Evolutionary conservation across 805 yeast genomes (phyloP).

Genomic region (Candida odintsovae): DNA sequence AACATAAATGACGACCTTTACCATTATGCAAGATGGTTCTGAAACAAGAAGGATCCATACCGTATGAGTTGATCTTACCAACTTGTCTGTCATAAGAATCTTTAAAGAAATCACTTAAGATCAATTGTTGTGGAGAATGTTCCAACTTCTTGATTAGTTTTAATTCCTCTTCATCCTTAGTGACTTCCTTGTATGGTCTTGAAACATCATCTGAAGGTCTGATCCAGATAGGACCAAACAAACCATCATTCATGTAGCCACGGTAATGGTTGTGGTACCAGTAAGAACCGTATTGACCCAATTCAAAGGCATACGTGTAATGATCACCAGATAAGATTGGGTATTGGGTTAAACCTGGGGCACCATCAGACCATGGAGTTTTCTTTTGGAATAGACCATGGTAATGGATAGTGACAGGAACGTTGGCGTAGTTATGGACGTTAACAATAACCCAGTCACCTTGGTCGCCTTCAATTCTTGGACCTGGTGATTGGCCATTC

Average conservation of each 20-base stretch:
- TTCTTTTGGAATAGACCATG: slow-evolving; percentile 41
- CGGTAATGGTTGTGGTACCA: slow-evolving; percentile 47
- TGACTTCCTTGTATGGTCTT: slow-evolving; percentile 30
- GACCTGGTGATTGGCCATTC: slow-evolving; percentile 45
- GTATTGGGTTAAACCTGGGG: slow-evolving; percentile 39
- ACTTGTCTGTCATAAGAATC: slow-evolving; percentile 29
- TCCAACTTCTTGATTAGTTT: slow-evolving; percentile 26
- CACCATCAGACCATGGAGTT: slow-evolving; percentile 44
- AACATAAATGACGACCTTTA: slow-evolving; percentile 16
- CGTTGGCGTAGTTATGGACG: slow-evolving; percentile 31
- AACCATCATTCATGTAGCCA: slow-evolving; percentile 38
- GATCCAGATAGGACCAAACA: slow-evolving; percentile 39
- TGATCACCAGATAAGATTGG: slow-evolving; percentile 34
- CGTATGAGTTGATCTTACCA: slow-evolving; percentile 28
- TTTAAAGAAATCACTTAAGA: slow-evolving; percentile 37
- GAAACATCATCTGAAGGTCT: slow-evolving; percentile 26
- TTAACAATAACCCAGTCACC: slow-evolving; percentile 31
- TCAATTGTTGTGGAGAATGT: slow-evolving; percentile 21
- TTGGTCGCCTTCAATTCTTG: slow-evolving; percentile 26
- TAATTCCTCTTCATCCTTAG: slow-evolving; percentile 20
- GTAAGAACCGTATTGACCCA: slow-evolving; percentile 36
- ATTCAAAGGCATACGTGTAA: slow-evolving; percentile 32
- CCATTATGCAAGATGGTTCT: slow-evolving; percentile 29
- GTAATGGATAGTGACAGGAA: slow-evolving; percentile 37
- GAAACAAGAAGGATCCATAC: slow-evolving; percentile 31